phyloP scores from a whole-genome alignment of 208 protist species.

The Leishmania tarentolae region DNA sequence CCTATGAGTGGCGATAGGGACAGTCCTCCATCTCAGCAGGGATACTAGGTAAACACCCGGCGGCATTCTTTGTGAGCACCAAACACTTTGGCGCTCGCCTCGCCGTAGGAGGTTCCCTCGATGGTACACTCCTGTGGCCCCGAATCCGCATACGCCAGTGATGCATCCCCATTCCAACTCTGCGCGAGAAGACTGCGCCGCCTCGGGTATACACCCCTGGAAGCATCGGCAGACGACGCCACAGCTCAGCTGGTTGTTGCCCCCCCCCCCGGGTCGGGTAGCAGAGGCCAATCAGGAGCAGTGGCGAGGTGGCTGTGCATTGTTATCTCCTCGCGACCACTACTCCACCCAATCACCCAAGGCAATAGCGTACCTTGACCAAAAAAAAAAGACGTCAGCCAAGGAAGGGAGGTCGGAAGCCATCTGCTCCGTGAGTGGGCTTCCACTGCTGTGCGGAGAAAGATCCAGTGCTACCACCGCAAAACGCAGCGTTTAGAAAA shows the following conservation, averaged over 20 bases:
- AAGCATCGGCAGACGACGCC: background rate
- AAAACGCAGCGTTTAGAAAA: background rate
- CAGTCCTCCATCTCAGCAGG: background rate
- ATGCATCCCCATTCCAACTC: background rate
- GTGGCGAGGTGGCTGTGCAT: background rate
- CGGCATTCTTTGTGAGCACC: slow-evolving; percentile 20
- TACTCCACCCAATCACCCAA: background rate
- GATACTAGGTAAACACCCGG: slow-evolving; percentile 33
- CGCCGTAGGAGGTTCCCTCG: slow-evolving; percentile 17
- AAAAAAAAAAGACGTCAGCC: background rate
- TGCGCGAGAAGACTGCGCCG: background rate
- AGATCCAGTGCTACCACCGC: background rate
- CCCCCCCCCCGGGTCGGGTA: background rate
- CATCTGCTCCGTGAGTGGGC: background rate
- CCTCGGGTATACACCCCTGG: background rate
- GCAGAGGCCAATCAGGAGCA: background rate
- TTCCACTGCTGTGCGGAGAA: background rate
- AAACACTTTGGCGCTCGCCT: slow-evolving; percentile 19
- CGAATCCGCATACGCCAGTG: slow-evolving; percentile 19
- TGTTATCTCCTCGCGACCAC: background rate
- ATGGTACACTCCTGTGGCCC: slow-evolving; percentile 35
- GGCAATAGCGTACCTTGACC: background rate
- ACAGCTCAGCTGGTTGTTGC: background rate
- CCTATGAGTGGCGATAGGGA: slow-evolving; percentile 1
- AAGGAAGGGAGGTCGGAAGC: background rate